Conservation (phyloP, 306 rosid genomes). For the Psophocarpus tetragonolobus region DNA sequence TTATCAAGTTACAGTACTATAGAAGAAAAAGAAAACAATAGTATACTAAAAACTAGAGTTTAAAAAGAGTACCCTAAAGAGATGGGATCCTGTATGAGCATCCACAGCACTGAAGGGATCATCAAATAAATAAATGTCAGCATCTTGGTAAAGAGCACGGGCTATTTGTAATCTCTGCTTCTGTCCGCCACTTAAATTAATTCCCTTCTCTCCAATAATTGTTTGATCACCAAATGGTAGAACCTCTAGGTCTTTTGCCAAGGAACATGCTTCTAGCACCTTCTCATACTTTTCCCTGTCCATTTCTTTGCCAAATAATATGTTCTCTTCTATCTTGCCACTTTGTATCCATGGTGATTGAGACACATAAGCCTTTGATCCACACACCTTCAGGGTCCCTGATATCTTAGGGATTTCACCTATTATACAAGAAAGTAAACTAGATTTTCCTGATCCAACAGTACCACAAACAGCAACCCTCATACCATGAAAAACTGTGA, state of each 20-base stretch:
- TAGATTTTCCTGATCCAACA: background rate
- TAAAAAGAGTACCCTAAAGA: background rate
- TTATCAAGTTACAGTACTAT: background rate
- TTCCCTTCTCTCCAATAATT: slow-evolving; percentile 1
- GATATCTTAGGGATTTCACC: background rate
- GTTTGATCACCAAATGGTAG: slow-evolving; percentile 1
- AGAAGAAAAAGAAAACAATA: background rate
- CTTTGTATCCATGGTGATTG: background rate
- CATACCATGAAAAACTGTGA: background rate
- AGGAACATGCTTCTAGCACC: slow-evolving; percentile 12
- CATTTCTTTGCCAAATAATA: background rate
- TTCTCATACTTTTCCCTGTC: background rate
- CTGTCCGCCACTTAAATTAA: background rate
- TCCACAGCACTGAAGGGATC: background rate
- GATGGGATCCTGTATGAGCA: slow-evolving; percentile 3
- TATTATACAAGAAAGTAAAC: background rate
- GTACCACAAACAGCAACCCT: slow-evolving; percentile 11
- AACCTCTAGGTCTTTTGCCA: background rate
- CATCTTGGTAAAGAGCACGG: background rate
- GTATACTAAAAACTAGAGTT: background rate
- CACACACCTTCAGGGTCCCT: background rate
- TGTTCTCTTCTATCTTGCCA: background rate
- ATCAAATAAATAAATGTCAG: background rate
- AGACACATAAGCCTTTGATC: slow-evolving; percentile 3
- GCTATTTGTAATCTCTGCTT: background rate